Evolutionary conservation across 306 rosid genomes (phyloP), one percentile per base, ranked within the genome.

Genomic region (Lathyrus oleraceus): DNA sequence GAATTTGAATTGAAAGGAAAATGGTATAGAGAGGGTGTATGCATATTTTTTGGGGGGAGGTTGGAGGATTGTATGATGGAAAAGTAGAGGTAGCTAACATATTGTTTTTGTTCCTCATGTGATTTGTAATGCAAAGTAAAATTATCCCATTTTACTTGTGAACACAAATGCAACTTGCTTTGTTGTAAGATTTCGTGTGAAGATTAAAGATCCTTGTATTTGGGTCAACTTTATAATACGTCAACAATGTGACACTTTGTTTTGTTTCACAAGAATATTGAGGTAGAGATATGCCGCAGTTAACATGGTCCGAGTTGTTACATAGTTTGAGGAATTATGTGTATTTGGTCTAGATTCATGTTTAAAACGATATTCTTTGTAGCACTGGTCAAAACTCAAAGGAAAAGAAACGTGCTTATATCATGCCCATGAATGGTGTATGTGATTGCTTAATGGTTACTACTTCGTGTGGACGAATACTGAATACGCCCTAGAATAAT

Each of bases 91-190:
- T 57, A 57, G 82, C 82, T 79, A 79, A 79, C 80, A 72, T 66
- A 47, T 78, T 78, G 81, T 76, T 71, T 49, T 79, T 62, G 61
- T 58, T 83, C 53, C 65, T 83, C 77, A 69, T 77, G 87, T 79
- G 81, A 76, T 64, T 73, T 69, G 71, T 68, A 77, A 77, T 83
- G 80, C 72, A 70, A 80, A 80, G 82, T 71, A 4, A 74, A 83
- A 38, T 59, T 48, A 38, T 54, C 81, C 61, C 76, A 69, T 73
- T 73, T 73, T 80, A 47, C 87, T 53, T 80, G 82, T 76, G 75
- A 77, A 68, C 81, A 56, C 35, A 77, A 27, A 64, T 63, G 62
- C 64, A 62, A 72, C 74, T 52, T 79, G 75, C 23, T 43, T 63
- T 62, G 58, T 72, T 83, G 77, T 79, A 76, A 76, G 53, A 69